These are phyloP conservation scores for Trypanosomatidae sp. DNA, from an alignment of 208 protist species.

Conservation along the genomic window DNA sequence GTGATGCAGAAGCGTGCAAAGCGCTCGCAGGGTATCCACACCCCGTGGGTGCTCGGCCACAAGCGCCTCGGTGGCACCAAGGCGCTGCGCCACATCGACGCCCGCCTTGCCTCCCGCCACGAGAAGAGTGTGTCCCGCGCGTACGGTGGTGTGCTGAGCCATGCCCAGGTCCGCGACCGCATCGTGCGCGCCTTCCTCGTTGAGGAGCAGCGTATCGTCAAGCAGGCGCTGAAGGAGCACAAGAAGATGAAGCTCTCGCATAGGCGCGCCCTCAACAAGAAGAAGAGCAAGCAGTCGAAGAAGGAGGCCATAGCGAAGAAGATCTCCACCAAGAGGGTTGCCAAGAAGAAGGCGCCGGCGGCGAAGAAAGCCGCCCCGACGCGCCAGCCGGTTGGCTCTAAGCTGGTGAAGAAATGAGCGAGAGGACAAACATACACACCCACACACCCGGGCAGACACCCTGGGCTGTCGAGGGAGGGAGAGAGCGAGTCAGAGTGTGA, in stretches of 20 bases:
- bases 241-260: constrained; percentile 64
- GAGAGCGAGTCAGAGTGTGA: background rate
- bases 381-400: constrained; percentile 66
- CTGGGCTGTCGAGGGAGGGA: background rate
- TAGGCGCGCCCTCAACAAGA: constrained; percentile 70
- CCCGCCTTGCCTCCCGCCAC: constrained; percentile 81
- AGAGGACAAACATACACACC: background rate
- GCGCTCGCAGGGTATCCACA: constrained; percentile 91
- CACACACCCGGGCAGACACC: background rate
- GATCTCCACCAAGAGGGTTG: constrained; percentile 35
- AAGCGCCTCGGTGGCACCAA: constrained; percentile 92
- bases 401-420: constrained; percentile 71
- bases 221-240: constrained; percentile 85
- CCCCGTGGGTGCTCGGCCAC: constrained; percentile 92
- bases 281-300: constrained; percentile 56
- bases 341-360: constrained; percentile 51
- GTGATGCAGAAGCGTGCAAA: constrained; percentile 96
- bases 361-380: constrained; percentile 29
- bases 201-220: constrained; percentile 99
- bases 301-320: constrained; percentile 61
- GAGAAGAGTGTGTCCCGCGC: constrained; percentile 96
- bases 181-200: constrained; percentile 99
- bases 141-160: constrained; percentile 97
- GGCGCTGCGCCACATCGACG: constrained; percentile 91
- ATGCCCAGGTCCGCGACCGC: constrained; percentile 94